phyloP scores from a whole-genome alignment of 139 green algal genomes.

The Auxenochlorella pyrenoidosa region DNA sequence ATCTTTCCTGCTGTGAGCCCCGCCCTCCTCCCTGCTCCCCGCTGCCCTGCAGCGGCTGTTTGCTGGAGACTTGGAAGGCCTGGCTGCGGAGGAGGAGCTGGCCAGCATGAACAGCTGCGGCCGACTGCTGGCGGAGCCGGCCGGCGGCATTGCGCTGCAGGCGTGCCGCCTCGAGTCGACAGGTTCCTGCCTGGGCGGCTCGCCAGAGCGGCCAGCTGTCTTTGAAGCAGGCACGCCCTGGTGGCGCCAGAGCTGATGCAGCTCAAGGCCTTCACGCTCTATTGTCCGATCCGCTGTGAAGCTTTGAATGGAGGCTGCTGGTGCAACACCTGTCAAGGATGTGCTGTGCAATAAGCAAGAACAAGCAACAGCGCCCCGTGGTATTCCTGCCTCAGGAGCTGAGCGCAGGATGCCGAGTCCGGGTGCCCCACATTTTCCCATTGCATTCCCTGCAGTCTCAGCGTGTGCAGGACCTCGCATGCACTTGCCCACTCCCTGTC shows the following conservation, averaged over 20 bases:
- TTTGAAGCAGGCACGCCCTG: slow-evolving; percentile 49
- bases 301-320: too few relatives aligned
- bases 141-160: slow-evolving; percentile 55
- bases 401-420: too few relatives aligned
- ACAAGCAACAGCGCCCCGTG: too few relatives aligned
- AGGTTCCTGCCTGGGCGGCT: slow-evolving; percentile 6
- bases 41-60: slow-evolving; percentile 24
- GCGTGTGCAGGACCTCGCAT: too few relatives aligned
- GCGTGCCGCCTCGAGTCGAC: slow-evolving; percentile 48
- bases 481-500: too few relatives aligned
- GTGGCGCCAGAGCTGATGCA: slow-evolving; percentile 28
- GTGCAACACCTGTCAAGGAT: too few relatives aligned
- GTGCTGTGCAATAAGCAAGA: too few relatives aligned
- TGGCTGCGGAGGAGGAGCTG: background rate
- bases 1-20: too few relatives aligned
- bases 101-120: background rate
- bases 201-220: background rate
- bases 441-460: too few relatives aligned
- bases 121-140: slow-evolving; percentile 41
- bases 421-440: too few relatives aligned
- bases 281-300: too few relatives aligned
- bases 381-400: too few relatives aligned
- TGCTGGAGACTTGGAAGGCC: background rate
- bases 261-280: background rate
- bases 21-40: background rate